Conservation (phyloP, 1,139 yeast species). For the Geotrichum restrictum region DNA sequence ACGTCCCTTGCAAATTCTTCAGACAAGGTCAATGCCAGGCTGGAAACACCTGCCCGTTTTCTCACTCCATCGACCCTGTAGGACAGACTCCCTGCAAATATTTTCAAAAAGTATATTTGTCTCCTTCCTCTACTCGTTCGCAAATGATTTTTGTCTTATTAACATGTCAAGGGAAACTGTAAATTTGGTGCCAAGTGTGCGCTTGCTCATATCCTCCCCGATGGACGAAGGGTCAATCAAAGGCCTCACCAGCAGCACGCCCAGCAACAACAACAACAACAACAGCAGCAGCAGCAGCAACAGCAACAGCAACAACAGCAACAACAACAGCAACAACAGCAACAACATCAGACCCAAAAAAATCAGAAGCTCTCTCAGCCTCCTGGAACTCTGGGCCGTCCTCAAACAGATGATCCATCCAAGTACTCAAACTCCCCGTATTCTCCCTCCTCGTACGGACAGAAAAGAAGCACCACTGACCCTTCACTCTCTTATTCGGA, state of each 20-base stretch:
- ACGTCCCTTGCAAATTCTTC: conserved; percentile 93
- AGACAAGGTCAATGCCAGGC: conserved; percentile 93
- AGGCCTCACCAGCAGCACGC: conserved; percentile 33
- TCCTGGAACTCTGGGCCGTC: neutral
- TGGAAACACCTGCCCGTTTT: conserved; percentile 85
- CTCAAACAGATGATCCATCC: conserved; percentile 7
- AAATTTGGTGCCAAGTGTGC: conserved; percentile 93
- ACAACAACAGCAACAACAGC: conserved; percentile 10
- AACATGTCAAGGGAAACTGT: conserved; percentile 60
- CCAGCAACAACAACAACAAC: conserved; percentile 19
- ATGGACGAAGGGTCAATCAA: conserved; percentile 75
- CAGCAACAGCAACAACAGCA: conserved; percentile 11
- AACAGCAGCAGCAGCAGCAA: conserved; percentile 12
- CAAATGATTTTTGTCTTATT: neutral
- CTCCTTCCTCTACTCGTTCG: neutral
- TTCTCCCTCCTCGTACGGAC: conserved; percentile 2
- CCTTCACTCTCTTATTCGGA: neutral
- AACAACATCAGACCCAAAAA: conserved; percentile 11
- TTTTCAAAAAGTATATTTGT: conserved; percentile 54
- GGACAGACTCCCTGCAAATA: conserved; percentile 85
- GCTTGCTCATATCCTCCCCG: conserved; percentile 82
- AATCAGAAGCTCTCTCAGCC: conserved; percentile 1
- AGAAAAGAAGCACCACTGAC: conserved; percentile 1
- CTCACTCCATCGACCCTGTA: conserved; percentile 66
- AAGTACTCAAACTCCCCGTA: neutral